Evolutionary conservation across 2,329 filamentous ascomycete genomes (phyloP).

Genomic region (Cryphonectria naterciae): DNA sequence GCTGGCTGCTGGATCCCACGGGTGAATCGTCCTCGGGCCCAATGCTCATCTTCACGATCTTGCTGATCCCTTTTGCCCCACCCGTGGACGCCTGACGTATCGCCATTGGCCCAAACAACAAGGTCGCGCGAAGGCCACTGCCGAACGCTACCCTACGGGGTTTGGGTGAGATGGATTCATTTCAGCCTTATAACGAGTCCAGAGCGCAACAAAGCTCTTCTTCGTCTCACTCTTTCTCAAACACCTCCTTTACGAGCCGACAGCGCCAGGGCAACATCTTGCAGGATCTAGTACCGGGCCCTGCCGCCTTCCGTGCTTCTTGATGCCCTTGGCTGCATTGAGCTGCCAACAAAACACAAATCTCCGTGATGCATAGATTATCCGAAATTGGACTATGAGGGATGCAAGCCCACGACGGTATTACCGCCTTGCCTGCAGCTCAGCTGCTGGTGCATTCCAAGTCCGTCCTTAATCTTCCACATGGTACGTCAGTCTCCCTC

Average conservation of each 20-base stretch:
- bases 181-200: slow-evolving; percentile 24
- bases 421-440: background rate
- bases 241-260: background rate
- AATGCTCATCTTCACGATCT: slow-evolving; percentile 24
- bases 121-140: slow-evolving; percentile 18
- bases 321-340: background rate
- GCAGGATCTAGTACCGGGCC: background rate
- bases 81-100: slow-evolving; percentile 9
- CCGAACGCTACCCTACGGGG: slow-evolving; percentile 25
- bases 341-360: slow-evolving; percentile 6
- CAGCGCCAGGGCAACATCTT: background rate
- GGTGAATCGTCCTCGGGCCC: slow-evolving; percentile 20
- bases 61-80: slow-evolving; percentile 11
- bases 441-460: slow-evolving; percentile 15
- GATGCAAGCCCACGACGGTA: slow-evolving; percentile 7
- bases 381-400: slow-evolving; percentile 16
- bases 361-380: slow-evolving; percentile 20
- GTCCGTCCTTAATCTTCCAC: slow-evolving; percentile 24
- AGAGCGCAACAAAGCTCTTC: background rate
- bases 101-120: slow-evolving; percentile 12
- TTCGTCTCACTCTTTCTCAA: background rate
- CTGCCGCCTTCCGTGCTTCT: background rate
- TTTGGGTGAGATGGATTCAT: slow-evolving; percentile 20
- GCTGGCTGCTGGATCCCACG: slow-evolving; percentile 20
- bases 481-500: slow-evolving; percentile 12